Percentiles rank a stretch among this genome's conserved stretches.
Evolutionary conservation across 1,139 yeast genomes (phyloP).

Genomic region (Geotrichum bryndzae): DNA sequence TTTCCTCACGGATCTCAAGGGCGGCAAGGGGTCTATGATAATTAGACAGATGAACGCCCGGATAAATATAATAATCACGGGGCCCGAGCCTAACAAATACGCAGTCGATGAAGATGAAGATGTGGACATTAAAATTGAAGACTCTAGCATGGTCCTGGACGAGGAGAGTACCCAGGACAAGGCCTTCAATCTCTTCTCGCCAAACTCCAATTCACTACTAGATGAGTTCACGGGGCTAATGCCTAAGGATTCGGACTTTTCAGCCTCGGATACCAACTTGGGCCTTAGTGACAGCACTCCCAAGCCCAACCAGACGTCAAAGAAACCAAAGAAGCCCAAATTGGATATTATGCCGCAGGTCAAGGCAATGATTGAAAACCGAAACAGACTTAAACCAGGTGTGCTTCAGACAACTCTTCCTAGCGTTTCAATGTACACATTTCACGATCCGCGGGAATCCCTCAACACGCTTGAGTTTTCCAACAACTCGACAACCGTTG

Average conservation of each 20-base stretch:
- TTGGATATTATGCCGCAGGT: slow-evolving; percentile 81
- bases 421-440: slow-evolving; percentile 95
- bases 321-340: slow-evolving; percentile 40
- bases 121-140: neutral
- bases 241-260: slow-evolving; percentile 79
- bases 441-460: slow-evolving; percentile 88
- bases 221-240: slow-evolving; percentile 49
- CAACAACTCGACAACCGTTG: slow-evolving; percentile 77
- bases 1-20: slow-evolving; percentile 86
- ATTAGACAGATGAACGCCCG: slow-evolving; percentile 83
- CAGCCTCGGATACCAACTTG: slow-evolving; percentile 20
- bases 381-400: slow-evolving; percentile 62
- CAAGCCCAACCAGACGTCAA: slow-evolving; percentile 68
- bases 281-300: slow-evolving; percentile 65
- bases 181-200: slow-evolving; percentile 38
- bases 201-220: neutral
- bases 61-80: slow-evolving; percentile 56
- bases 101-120: slow-evolving; percentile 24
- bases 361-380: slow-evolving; percentile 70
- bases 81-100: slow-evolving; percentile 33
- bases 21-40: slow-evolving; percentile 82
- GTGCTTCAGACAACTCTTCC: slow-evolving; percentile 77
- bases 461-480: slow-evolving; percentile 80
- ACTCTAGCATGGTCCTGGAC: slow-evolving; percentile 27
- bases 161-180: slow-evolving; percentile 67